phyloP scores from a whole-genome alignment of 352 stramenopile genomes.

The Thalassiosira exigua region DNA sequence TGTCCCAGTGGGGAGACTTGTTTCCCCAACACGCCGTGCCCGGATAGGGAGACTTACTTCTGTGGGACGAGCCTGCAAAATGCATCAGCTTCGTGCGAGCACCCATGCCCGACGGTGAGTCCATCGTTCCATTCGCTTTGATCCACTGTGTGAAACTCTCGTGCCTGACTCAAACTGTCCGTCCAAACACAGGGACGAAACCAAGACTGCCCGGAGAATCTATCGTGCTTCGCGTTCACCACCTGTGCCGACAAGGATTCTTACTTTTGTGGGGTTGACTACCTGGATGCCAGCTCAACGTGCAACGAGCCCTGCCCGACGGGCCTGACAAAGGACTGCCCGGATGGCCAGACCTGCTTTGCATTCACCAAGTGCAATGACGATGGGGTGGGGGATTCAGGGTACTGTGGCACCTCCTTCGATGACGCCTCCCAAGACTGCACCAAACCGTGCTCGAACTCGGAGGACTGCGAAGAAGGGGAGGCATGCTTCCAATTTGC shows the following conservation, averaged over 20 bases:
- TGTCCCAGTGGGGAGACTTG: slow-evolving; percentile 9
- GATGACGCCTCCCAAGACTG: slow-evolving; percentile 33
- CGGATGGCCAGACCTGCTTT: slow-evolving; percentile 12
- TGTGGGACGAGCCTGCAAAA: slow-evolving; percentile 7
- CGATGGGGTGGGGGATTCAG: slow-evolving; percentile 19
- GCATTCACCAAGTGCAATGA: slow-evolving; percentile 1
- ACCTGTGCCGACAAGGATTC: slow-evolving; percentile 5
- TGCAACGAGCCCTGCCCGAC: slow-evolving; percentile 3
- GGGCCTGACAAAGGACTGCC: slow-evolving; percentile 12
- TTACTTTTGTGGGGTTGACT: slow-evolving; percentile 9
- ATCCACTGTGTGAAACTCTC: background rate
- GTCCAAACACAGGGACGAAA: background rate
- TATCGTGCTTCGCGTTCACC: slow-evolving; percentile 6
- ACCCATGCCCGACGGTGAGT: slow-evolving; percentile 7
- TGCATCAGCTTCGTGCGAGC: slow-evolving; percentile 6
- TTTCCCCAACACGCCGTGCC: slow-evolving; percentile 14
- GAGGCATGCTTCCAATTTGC: slow-evolving; percentile 17
- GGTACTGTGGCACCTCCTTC: slow-evolving; percentile 35
- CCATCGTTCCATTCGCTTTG: background rate
- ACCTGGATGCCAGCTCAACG: slow-evolving; percentile 2
- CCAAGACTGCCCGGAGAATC: slow-evolving; percentile 3
- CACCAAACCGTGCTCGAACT: slow-evolving; percentile 9
- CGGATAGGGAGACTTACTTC: slow-evolving; percentile 11
- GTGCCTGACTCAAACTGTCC: background rate
- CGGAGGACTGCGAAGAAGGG: slow-evolving; percentile 13